Conservation (phyloP, 2,329 filamentous ascomycete genomes). For the Myriosclerotinia duriaeana region DNA sequence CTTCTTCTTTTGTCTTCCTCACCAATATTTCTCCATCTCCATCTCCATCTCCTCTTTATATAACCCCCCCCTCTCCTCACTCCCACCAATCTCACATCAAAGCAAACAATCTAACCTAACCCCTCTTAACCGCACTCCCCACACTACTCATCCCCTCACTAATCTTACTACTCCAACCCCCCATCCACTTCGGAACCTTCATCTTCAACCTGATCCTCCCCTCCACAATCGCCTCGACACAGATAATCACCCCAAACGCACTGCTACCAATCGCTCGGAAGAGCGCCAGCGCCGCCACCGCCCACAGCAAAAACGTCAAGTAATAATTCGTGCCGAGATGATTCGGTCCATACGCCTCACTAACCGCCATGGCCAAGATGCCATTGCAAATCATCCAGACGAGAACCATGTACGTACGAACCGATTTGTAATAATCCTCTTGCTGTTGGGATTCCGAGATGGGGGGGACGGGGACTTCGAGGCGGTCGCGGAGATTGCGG, state of each 20-base stretch:
- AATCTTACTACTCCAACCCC: conserved; percentile 36
- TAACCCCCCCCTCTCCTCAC: background rate
- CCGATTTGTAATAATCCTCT: conserved; percentile 97
- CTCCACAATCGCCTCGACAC: conserved; percentile 82
- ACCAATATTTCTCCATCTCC: background rate
- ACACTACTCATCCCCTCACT: conserved; percentile 38
- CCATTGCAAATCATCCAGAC: conserved; percentile 92
- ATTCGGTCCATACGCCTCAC: conserved; percentile 74
- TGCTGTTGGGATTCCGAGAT: conserved; percentile 79
- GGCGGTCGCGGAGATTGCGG: conserved; percentile 87
- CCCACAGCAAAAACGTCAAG: conserved; percentile 89
- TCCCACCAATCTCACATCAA: background rate
- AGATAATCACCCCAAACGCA: conserved; percentile 80
- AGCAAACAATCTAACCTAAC: background rate
- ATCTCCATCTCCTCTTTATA: background rate
- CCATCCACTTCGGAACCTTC: conserved; percentile 38
- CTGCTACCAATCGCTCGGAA: conserved; percentile 83
- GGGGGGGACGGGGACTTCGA: conserved; percentile 69
- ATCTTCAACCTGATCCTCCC: conserved; percentile 59
- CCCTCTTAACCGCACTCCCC: conserved; percentile 32
- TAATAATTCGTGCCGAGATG: conserved; percentile 83
- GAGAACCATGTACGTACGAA: conserved; percentile 97
- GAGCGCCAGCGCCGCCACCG: conserved; percentile 78
- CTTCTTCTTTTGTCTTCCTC: background rate
- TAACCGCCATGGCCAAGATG: conserved; percentile 88